Conservation (phyloP, 2,329 filamentous ascomycete species). For the Fusarium sambucinum region DNA sequence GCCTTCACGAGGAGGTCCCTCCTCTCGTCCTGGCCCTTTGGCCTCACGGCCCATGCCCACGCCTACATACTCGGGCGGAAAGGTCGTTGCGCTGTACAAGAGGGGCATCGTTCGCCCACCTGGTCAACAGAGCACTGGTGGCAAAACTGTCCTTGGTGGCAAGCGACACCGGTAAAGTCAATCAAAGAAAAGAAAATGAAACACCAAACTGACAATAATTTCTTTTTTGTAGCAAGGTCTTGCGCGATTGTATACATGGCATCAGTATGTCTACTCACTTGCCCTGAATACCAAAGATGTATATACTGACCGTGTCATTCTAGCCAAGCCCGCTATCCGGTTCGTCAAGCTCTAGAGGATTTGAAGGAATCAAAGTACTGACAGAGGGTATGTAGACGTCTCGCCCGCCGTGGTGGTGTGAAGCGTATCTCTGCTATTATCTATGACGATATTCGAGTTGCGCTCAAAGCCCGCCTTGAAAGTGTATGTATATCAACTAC, state of each 20-base stretch:
- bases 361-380: slow-evolving; percentile 7
- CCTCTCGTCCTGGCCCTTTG: slow-evolving; percentile 42
- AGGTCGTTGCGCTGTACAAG: neutral
- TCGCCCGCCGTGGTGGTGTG: slow-evolving; percentile 81
- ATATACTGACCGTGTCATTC: slow-evolving; percentile 9
- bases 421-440: slow-evolving; percentile 76
- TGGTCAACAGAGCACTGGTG: neutral
- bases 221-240: slow-evolving; percentile 57
- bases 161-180: slow-evolving; percentile 45
- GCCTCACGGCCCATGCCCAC: slow-evolving; percentile 14
- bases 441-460: slow-evolving; percentile 70
- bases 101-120: slow-evolving; percentile 8
- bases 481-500: slow-evolving; percentile 53
- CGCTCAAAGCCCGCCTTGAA: slow-evolving; percentile 63
- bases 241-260: slow-evolving; percentile 61
- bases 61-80: neutral
- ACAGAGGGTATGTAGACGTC: slow-evolving; percentile 61
- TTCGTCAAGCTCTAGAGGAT: slow-evolving; percentile 46
- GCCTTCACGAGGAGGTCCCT: slow-evolving; percentile 49
- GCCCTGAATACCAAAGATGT: neutral
- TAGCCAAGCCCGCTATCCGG: slow-evolving; percentile 68
- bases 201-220: slow-evolving; percentile 1
- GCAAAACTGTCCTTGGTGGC: slow-evolving; percentile 43
- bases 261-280: slow-evolving; percentile 59
- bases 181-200: neutral